Evolutionary conservation across 768 basidiomycete genomes (phyloP), one percentile per base, ranked within the genome.

Genomic region (Xerocomellus intermedius): DNA sequence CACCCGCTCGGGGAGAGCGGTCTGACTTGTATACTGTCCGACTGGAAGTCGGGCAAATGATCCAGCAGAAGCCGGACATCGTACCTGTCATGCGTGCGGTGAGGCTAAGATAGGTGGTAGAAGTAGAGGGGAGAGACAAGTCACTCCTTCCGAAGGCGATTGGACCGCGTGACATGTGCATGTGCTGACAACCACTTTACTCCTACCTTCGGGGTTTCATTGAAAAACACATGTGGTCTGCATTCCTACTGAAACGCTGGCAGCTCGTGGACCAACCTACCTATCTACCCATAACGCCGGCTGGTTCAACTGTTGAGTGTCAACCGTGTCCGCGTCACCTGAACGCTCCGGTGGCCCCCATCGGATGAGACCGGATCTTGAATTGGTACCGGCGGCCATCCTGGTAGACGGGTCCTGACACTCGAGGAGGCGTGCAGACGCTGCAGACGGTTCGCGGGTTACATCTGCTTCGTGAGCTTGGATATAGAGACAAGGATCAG

Each of bases 401-500:
- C 53, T 46, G 24, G 48, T 39, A 32, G 50, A 55, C 3, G 33
- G 17, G 14, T 56, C 67, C 2, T 36, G 58, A 46, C 61, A 73
- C 36, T 75, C 75, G 55, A 74, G 68, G 44, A 70, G 69, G 9
- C 58, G 64, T 4, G 79, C 74, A 9, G 68, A 57, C 4, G 57
- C 59, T 2, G 80, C 81, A 17, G 71, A 69, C 0, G 80, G 73
- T 2, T 86, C 83, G 17, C 79, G 79, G 5, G 85, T 67, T 21
- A 94, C 71, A 46, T 88, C 84, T 5, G 89, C 88, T 70, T 94
- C 92, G 65, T 91, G 79, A 0, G 89, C 92, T 60, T 85, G 83
- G 33, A 92, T 73, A 56, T 75, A 80, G 4, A 84, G 71, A 28
- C 62, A 63, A 35, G 70, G 62, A 46, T 75, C 71, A 4, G 37